phyloP scores from a whole-genome alignment of 179 eudicot species.

The Carnegiea gigantea region DNA sequence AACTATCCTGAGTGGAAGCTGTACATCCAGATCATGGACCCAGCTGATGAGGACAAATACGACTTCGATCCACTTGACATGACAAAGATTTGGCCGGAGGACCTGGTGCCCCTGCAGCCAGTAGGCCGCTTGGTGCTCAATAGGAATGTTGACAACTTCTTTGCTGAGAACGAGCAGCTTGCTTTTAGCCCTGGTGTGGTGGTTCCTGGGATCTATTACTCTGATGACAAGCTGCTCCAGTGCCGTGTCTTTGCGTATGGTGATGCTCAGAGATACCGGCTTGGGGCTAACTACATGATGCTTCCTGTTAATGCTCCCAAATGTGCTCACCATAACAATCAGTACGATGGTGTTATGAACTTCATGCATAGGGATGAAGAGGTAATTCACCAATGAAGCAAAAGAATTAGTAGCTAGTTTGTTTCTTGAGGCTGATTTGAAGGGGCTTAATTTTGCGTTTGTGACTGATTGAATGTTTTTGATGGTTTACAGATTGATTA shows the following conservation, averaged over 20 bases:
- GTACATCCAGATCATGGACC: constrained; percentile 41
- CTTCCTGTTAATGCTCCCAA: constrained; percentile 54
- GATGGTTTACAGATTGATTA: constrained; percentile 32
- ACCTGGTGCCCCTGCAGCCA: constrained; percentile 45
- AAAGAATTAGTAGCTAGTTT: neutral
- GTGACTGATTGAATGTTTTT: neutral
- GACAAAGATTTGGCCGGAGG: constrained; percentile 55
- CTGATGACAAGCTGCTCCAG: constrained; percentile 53
- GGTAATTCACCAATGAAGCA: constrained; percentile 21
- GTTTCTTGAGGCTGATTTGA: neutral
- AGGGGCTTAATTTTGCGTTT: no score
- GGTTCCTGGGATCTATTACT: constrained; percentile 49
- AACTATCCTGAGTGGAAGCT: constrained; percentile 54
- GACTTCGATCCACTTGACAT: constrained; percentile 55
- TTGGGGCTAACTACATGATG: constrained; percentile 49
- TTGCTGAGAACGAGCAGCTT: constrained; percentile 46
- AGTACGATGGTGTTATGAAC: constrained; percentile 50
- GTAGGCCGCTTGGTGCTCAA: constrained; percentile 53
- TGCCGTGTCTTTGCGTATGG: constrained; percentile 43
- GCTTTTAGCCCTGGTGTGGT: constrained; percentile 47
- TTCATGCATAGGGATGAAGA: constrained; percentile 59
- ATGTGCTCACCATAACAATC: constrained; percentile 49
- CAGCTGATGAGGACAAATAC: constrained; percentile 45
- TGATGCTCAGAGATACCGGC: constrained; percentile 52
- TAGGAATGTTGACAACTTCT: constrained; percentile 52